Percentiles rank a stretch among this genome's conserved stretches.
Conservation (phyloP, 352 stramenopile genomes). For the Phytopythium litorale region DNA sequence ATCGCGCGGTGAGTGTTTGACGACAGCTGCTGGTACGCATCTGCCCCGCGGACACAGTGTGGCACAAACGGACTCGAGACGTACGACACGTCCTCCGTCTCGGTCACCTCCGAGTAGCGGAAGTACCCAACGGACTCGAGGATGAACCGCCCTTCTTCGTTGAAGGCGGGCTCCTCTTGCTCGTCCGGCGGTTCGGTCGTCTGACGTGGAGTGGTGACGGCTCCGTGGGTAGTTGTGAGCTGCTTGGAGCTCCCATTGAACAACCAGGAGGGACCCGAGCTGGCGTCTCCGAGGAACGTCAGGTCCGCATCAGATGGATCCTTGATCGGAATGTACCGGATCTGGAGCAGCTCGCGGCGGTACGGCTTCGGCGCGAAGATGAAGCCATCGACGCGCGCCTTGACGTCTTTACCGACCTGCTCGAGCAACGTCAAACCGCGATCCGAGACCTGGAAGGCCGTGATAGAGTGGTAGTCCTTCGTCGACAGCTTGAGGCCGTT, state of each 20-base stretch:
- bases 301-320: slow-evolving; percentile 25
- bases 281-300: slow-evolving; percentile 4
- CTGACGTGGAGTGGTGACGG: background rate
- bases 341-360: slow-evolving; percentile 46
- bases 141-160: slow-evolving; percentile 45
- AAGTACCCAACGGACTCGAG: slow-evolving; percentile 83
- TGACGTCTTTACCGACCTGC: slow-evolving; percentile 42
- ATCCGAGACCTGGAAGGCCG: slow-evolving; percentile 53
- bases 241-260: slow-evolving; percentile 36
- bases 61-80: slow-evolving; percentile 94
- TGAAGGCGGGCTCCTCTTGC: slow-evolving; percentile 18
- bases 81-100: slow-evolving; percentile 95
- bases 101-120: slow-evolving; percentile 91
- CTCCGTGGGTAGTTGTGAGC: slow-evolving; percentile 9
- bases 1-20: slow-evolving; percentile 91
- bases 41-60: slow-evolving; percentile 89
- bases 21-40: slow-evolving; percentile 61
- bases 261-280: slow-evolving; percentile 26
- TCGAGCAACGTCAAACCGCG: slow-evolving; percentile 38
- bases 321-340: slow-evolving; percentile 57
- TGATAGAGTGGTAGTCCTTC: slow-evolving; percentile 61
- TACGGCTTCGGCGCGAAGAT: slow-evolving; percentile 59
- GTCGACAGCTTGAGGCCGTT: slow-evolving; percentile 64
- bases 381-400: slow-evolving; percentile 45
- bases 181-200: slow-evolving; percentile 4